phyloP scores from a whole-genome alignment of 225 moss, liverwort and hornwort genomes.

The Lunularia cruciata region DNA sequence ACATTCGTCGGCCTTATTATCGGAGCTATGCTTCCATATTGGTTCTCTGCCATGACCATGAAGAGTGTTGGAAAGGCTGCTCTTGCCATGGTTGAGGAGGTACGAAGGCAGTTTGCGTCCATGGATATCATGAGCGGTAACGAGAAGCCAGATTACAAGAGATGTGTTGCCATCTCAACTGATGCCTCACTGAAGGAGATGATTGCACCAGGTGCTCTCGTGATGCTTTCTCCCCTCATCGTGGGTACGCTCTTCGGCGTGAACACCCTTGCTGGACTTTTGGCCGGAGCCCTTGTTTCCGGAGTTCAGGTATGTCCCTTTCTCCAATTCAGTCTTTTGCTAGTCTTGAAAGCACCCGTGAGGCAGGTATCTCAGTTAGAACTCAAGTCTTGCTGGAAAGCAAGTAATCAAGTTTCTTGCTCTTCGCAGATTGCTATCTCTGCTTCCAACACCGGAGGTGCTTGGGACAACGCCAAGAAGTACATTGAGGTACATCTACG shows the following conservation, averaged over 20 bases:
- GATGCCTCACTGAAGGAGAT: constrained; percentile 92
- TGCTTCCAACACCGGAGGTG: constrained; percentile 57
- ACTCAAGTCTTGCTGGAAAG: neutral
- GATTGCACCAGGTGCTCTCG: constrained; percentile 88
- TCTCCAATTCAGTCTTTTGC: no score
- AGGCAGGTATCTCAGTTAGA: no score
- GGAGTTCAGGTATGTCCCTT: constrained; percentile 63
- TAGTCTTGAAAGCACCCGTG: neutral
- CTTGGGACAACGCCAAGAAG: constrained; percentile 63
- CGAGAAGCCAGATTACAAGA: constrained; percentile 91
- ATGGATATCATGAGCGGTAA: constrained; percentile 72
- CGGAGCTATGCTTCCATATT: constrained; percentile 93
- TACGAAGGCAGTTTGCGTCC: constrained; percentile 75
- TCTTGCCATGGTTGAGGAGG: constrained; percentile 97
- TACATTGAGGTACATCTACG: constrained; percentile 41
- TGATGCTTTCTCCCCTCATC: constrained; percentile 82
- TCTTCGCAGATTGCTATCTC: constrained; percentile 52
- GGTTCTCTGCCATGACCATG: constrained; percentile 97
- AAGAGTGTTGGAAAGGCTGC: constrained; percentile 97
- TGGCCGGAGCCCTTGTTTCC: constrained; percentile 93
- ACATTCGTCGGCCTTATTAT: constrained; percentile 81
- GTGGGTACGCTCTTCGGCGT: constrained; percentile 86
- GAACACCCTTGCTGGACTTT: constrained; percentile 70
- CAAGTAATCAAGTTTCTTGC: constrained; percentile 4
- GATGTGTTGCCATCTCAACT: constrained; percentile 85